These are phyloP conservation scores for Suillus subluteus DNA, from an alignment of 768 basidiomycete species.

Conservation along the genomic window DNA sequence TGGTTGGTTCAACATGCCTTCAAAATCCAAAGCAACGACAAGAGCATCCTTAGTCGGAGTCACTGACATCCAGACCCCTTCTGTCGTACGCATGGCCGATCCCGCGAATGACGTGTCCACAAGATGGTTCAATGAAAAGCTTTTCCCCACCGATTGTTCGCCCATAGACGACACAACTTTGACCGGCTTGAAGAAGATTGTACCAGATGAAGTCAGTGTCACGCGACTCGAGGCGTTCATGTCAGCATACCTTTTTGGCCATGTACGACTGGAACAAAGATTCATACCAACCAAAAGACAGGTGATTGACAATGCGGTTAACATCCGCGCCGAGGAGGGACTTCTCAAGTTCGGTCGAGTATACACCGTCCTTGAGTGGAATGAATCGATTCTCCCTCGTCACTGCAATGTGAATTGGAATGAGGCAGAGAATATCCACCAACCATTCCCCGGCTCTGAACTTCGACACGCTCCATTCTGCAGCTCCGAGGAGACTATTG, in stretches of 20 bases:
- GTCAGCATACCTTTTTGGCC: slow-evolving; percentile 49
- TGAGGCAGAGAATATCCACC: slow-evolving; percentile 60
- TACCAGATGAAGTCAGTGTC: background rate
- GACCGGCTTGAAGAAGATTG: slow-evolving; percentile 46
- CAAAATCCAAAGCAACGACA: slow-evolving; percentile 65
- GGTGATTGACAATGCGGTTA: slow-evolving; percentile 53
- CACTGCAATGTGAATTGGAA: slow-evolving; percentile 66
- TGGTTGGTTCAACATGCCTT: slow-evolving; percentile 41
- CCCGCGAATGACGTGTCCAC: slow-evolving; percentile 69
- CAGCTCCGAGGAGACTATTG: slow-evolving; percentile 16
- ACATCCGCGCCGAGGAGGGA: slow-evolving; percentile 62
- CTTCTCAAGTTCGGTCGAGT: slow-evolving; percentile 52
- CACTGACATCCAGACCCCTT: slow-evolving; percentile 71
- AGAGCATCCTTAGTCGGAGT: slow-evolving; percentile 58
- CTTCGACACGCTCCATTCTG: slow-evolving; percentile 37
- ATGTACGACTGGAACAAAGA: slow-evolving; percentile 65
- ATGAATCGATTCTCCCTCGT: slow-evolving; percentile 63
- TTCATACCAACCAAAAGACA: slow-evolving; percentile 70
- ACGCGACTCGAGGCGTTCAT: background rate
- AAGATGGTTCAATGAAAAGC: slow-evolving; percentile 60
- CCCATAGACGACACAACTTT: slow-evolving; percentile 72
- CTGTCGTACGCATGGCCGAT: slow-evolving; percentile 67
- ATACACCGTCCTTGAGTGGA: slow-evolving; percentile 61
- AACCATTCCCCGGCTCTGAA: slow-evolving; percentile 64
- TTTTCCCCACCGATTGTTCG: slow-evolving; percentile 69